Evolutionary conservation across 805 yeast species (phyloP), one percentile per base, ranked within the genome.

Genomic region (Ogataea philodendri): DNA sequence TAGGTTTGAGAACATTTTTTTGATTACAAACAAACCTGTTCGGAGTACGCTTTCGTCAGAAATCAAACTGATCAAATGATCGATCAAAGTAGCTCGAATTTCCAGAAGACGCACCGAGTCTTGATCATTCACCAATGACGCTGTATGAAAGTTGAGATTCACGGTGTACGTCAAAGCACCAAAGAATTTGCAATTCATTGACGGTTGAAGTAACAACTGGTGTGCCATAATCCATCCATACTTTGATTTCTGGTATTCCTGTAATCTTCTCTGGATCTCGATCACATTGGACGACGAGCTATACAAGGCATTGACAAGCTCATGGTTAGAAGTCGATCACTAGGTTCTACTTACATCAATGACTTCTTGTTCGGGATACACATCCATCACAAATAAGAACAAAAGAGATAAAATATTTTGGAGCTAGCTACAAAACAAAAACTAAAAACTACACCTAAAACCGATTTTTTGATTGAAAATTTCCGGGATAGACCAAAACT

Each of bases 101-200:
- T 41, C 26, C 13, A 17, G 15, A 10, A 43, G 11, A 15, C 36
- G 34, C 15, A 52, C 42, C 15, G 22, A 17, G 11, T 35, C 21
- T 7, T 27, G 35, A 5, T 29, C 14, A n/a, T 28, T 41, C 14
- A 26, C 17, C 11, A 45, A 16, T 2, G 37, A 37, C 7, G 36
- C 19, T 1, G 39, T 6, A 27, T 47, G 45, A 8, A 40, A 52
- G 40, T 74, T 76, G 27, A 82, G 57, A 44, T 70, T 65, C 4
- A 86, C 93, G 0, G 86, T 72, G 40, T 76, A 78, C 0, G 95
- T 86, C 39, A 84, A 67, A 0, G 94, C 95, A 0, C 95, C 96
- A 51, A 86, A 81, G 55, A 81, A 86, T 51, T 78, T 76, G 43
- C 79, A 74, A 39, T 72, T 73, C 27, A 62, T 46, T 1, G 74